phyloP scores from a whole-genome alignment of 2,329 filamentous ascomycete genomes.

The Aureobasidium sp. region DNA sequence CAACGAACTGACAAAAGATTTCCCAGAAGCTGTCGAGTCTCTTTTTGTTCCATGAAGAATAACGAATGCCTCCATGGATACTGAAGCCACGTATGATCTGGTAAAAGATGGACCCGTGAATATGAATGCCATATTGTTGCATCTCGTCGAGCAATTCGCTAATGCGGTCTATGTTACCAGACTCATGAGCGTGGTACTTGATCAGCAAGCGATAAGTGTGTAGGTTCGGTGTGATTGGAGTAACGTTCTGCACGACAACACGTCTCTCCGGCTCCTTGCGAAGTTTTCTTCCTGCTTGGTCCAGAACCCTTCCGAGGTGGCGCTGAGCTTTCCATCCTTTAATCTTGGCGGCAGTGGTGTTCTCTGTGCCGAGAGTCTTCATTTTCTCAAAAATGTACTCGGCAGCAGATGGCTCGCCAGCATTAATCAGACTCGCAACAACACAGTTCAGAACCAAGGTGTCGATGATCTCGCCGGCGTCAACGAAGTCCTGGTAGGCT shows the following conservation, averaged over 20 bases:
- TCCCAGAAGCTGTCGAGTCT: constrained; percentile 61
- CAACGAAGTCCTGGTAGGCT: constrained; percentile 76
- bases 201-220: constrained; percentile 74
- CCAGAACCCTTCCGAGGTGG: constrained; percentile 39
- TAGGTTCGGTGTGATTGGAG: constrained; percentile 63
- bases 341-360: constrained; percentile 23
- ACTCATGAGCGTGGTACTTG: constrained; percentile 58
- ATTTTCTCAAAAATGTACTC: constrained; percentile 77
- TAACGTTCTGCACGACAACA: constrained; percentile 53
- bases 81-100: constrained; percentile 76
- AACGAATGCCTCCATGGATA: constrained; percentile 55
- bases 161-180: constrained; percentile 65
- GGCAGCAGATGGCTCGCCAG: constrained; percentile 67
- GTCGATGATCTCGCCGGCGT: constrained; percentile 79
- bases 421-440: constrained; percentile 66
- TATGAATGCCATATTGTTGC: constrained; percentile 55
- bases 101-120: constrained; percentile 71
- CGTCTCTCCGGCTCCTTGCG: constrained; percentile 36
- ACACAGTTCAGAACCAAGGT: constrained; percentile 80
- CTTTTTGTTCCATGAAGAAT: constrained; percentile 62
- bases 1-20: constrained; percentile 43
- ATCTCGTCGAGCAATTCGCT: constrained; percentile 71
- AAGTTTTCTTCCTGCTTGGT: constrained; percentile 34
- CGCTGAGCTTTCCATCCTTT: constrained; percentile 34
- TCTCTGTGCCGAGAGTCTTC: constrained; percentile 52